Conservation (phyloP, 2,329 filamentous ascomycete species). For the Geoglossum cookeanum region DNA sequence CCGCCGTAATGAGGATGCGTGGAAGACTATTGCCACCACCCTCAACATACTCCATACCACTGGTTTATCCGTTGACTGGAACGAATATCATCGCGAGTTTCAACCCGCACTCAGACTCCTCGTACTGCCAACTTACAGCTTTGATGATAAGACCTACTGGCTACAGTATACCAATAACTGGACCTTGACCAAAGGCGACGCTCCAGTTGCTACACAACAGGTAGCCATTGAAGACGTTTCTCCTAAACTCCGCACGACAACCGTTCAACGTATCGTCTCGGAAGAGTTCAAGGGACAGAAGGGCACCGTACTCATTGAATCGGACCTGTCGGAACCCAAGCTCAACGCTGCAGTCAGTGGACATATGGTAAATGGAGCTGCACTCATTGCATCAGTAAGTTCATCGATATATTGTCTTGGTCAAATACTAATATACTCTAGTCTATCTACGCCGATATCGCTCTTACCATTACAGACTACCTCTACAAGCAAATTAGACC, state of each 20-base stretch:
- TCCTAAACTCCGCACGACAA: constrained; percentile 14
- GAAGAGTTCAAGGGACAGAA: constrained; percentile 15
- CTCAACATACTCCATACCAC: constrained; percentile 20
- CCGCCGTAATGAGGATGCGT: constrained; percentile 23
- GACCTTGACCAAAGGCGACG: constrained; percentile 7
- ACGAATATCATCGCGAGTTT: constrained; percentile 25
- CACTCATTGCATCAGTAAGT: constrained; percentile 27
- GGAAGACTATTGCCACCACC: constrained; percentile 22
- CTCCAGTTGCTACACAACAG: constrained; percentile 2
- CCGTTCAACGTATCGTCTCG: constrained; percentile 20
- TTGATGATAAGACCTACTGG: constrained; percentile 24
- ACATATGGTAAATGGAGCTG: constrained; percentile 25
- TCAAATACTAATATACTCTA: neutral
- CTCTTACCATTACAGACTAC: constrained; percentile 16
- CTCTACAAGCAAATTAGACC: constrained; percentile 10
- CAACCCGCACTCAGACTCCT: constrained; percentile 16
- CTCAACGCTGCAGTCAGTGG: constrained; percentile 22
- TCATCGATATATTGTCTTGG: neutral
- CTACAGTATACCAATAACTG: constrained; percentile 12
- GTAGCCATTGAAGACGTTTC: constrained; percentile 2
- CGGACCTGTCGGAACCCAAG: constrained; percentile 23
- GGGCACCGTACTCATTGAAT: constrained; percentile 19
- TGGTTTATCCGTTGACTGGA: constrained; percentile 23
- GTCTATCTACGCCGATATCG: constrained; percentile 19
- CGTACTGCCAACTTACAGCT: constrained; percentile 20